A percentile compares a stretch with the other conserved stretches of the same genome.
These are phyloP conservation scores for Tulasnella sp. DNA, from an alignment of 768 basidiomycete genomes.

Conservation along the genomic window DNA sequence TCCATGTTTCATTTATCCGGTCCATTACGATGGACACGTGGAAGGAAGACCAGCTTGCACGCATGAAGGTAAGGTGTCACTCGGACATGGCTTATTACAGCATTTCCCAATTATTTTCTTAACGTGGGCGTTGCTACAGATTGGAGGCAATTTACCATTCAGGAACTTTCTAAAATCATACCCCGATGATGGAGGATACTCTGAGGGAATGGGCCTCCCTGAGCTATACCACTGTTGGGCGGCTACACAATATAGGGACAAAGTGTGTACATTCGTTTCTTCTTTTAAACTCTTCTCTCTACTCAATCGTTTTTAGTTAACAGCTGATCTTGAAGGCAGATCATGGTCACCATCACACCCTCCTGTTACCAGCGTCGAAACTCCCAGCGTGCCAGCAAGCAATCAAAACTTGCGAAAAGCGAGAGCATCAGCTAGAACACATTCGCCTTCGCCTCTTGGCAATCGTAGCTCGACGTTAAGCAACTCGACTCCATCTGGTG, in stretches of 20 bases:
- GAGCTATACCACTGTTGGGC: slow-evolving; percentile 91
- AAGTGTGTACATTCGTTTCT: slow-evolving; percentile 36
- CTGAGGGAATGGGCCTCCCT: slow-evolving; percentile 43
- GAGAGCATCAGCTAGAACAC: slow-evolving; percentile 24
- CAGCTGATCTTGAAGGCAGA: slow-evolving; percentile 58
- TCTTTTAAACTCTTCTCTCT: neutral
- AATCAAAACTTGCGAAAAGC: slow-evolving; percentile 13
- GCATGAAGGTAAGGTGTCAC: slow-evolving; percentile 63
- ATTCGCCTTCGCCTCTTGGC: slow-evolving; percentile 35
- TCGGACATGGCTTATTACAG: neutral
- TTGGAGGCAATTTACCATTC: slow-evolving; percentile 82
- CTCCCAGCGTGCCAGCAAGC: slow-evolving; percentile 12
- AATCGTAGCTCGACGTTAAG: slow-evolving; percentile 19
- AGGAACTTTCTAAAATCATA: slow-evolving; percentile 65
- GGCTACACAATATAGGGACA: slow-evolving; percentile 87
- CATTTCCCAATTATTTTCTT: neutral
- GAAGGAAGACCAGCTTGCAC: slow-evolving; percentile 73
- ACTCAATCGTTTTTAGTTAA: slow-evolving; percentile 39
- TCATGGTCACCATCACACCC: slow-evolving; percentile 73
- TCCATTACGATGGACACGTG: slow-evolving; percentile 96
- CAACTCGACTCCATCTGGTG: slow-evolving; percentile 20
- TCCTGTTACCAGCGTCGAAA: slow-evolving; percentile 30
- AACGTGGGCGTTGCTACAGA: slow-evolving; percentile 30
- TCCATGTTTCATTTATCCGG: slow-evolving; percentile 88
- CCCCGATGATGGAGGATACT: slow-evolving; percentile 55